Evolutionary conservation across 768 basidiomycete species (phyloP), one percentile per base, ranked within the genome.

Genomic region (Lentinula raphanica): DNA sequence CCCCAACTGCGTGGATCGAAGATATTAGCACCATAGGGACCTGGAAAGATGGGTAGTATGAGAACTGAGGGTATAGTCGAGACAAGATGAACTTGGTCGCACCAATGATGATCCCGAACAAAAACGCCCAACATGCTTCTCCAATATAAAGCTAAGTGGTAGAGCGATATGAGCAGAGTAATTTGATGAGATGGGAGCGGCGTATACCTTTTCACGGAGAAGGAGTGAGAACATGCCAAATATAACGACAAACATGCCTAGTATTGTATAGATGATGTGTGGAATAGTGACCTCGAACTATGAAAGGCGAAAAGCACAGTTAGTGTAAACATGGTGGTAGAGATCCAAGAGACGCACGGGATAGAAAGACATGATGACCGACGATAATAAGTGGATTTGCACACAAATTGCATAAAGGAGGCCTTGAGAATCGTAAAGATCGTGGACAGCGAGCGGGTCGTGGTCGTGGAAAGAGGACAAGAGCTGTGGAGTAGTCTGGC

Each of bases 211-310:
- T 76, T 95, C 93, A 67, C 94, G 88, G 65, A 98, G 81, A 63
- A 98, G 84, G 5, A 95, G 79, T 2, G 92, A 94, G 74, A 95
- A 92, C 92, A 96, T 94, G 70, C 92, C 92, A 72, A 96, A 97
- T 59, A 90, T 58, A 42, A 88, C 87, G 42, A 87, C 76, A 66
- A 89, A 89, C 29, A 80, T 84, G 13, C 86, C 87, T 13, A 89
- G 68, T 61, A 82, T 80, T 62, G 85, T 81, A 72, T 86, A 88
- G 29, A 77, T 75, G 58, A 88, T 74, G 70, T 88, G 84, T 40
- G 84, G 80, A 50, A 76, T 81, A 8, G 76, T 80, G 29, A 80
- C 76, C 59, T 81, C 77, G 66, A 84, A 80, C 66, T 67, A 49
- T 12, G 25, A 13, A 36, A 42, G 40, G 44, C 19, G 29, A 25